Conservation (phyloP, 352 stramenopile species). For the Elongisporangium anandrum region DNA sequence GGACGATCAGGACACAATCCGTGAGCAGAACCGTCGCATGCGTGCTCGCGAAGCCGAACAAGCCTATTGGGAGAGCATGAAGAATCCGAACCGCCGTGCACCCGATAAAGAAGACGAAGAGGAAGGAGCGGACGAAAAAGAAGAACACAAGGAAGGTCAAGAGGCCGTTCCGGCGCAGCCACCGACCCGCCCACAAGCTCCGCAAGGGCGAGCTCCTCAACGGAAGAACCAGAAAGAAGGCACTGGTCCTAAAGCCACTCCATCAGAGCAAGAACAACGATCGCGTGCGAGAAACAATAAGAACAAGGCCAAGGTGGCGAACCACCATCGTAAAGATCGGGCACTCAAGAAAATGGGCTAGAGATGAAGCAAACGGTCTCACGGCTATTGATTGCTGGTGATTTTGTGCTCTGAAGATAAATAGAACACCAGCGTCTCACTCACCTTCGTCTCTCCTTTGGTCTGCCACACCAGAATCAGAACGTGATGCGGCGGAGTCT, state of each 20-base stretch:
- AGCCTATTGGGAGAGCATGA: constrained; percentile 69
- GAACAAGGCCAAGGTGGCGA: constrained; percentile 80
- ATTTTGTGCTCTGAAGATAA: neutral
- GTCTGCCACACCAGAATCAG: constrained; percentile 9
- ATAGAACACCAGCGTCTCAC: neutral
- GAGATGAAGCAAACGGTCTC: too few species aligned
- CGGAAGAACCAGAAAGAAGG: constrained; percentile 24
- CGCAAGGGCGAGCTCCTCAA: constrained; percentile 6
- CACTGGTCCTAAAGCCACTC: constrained; percentile 11
- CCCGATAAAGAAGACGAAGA: constrained; percentile 10
- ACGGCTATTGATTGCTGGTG: too few species aligned
- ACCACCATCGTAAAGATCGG: constrained; percentile 81
- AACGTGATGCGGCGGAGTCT: constrained; percentile 43
- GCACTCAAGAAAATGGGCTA: constrained; percentile 77
- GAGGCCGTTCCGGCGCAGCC: neutral
- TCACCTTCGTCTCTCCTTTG: neutral
- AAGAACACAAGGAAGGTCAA: constrained; percentile 22
- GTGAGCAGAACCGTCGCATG: constrained; percentile 46
- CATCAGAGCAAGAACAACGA: constrained; percentile 35
- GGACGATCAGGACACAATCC: constrained; percentile 50
- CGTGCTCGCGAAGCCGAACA: constrained; percentile 55
- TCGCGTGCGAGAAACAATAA: constrained; percentile 45
- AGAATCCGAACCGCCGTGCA: constrained; percentile 39
- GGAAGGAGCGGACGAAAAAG: constrained; percentile 13
- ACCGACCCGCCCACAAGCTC: neutral